Conservation (phyloP, 768 basidiomycete species). For the Lentinula aciculospora region DNA sequence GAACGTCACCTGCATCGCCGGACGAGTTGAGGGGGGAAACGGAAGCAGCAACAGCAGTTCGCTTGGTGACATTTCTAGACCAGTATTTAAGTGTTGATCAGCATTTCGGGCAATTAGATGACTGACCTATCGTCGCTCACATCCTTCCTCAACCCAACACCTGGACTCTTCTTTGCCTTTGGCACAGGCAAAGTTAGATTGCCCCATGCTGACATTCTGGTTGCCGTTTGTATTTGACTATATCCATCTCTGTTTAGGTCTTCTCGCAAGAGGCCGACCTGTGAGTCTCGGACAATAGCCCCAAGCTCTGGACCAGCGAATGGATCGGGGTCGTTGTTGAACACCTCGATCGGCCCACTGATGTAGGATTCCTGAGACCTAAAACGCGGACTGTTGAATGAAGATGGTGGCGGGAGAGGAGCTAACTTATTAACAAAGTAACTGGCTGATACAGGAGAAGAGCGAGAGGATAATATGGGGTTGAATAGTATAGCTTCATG, state of each 20-base stretch:
- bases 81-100: not conserved
- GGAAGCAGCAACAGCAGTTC: not conserved
- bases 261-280: not conserved
- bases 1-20: not conserved
- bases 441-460: not conserved
- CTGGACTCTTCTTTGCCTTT: not conserved
- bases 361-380: not conserved
- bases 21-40: not conserved
- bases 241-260: not conserved
- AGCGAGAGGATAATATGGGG: not conserved
- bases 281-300: constrained; percentile 4
- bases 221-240: not conserved
- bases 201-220: constrained; percentile 7
- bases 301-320: constrained; percentile 2
- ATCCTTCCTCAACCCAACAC: not conserved
- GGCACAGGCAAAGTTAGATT: constrained; percentile 3
- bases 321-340: not conserved
- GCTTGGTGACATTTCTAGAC: not conserved
- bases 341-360: not conserved
- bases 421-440: not conserved
- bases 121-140: not conserved
- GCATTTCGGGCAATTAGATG: not conserved
- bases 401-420: not conserved
- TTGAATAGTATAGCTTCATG: not conserved
- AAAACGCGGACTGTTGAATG: not conserved